These are phyloP conservation scores for Polytrichum commune DNA, from an alignment of 225 moss, liverwort and hornwort genomes.

Conservation along the genomic window DNA sequence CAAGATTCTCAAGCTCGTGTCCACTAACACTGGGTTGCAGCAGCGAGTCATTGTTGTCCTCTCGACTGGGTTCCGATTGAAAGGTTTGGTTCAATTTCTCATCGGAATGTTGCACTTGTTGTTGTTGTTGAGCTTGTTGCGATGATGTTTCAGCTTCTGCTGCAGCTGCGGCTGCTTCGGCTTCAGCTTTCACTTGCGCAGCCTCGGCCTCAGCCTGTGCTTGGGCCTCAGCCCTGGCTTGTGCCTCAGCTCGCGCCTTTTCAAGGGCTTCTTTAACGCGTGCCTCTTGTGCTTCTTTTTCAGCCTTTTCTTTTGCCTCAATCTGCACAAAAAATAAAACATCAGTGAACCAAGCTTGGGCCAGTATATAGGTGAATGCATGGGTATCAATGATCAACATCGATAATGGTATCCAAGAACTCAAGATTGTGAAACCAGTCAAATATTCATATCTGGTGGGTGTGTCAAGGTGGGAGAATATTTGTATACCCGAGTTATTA, in stretches of 20 bases:
- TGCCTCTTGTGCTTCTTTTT: slow-evolving; percentile 83
- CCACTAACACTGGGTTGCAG: slow-evolving; percentile 43
- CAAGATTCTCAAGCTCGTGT: slow-evolving; percentile 46
- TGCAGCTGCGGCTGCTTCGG: slow-evolving; percentile 64
- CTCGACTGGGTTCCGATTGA: slow-evolving; percentile 29
- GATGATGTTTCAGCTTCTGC: slow-evolving; percentile 52
- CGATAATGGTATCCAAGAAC: no score
- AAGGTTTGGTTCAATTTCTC: slow-evolving; percentile 10
- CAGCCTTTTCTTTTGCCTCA: slow-evolving; percentile 94
- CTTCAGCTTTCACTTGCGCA: slow-evolving; percentile 38
- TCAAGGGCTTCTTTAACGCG: slow-evolving; percentile 82
- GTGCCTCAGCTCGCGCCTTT: slow-evolving; percentile 80
- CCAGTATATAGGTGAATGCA: no score
- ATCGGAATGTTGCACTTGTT: no score
- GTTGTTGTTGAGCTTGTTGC: slow-evolving; percentile 14
- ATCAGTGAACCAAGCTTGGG: no score
- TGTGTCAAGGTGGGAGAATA: no score
- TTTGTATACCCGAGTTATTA: no score
- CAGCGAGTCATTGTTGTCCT: slow-evolving; percentile 9
- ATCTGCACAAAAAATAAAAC: slow-evolving; percentile 30
- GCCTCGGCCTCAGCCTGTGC: slow-evolving; percentile 69
- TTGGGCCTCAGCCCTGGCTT: slow-evolving; percentile 68
- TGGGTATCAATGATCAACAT: no score
- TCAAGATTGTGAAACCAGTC: no score
- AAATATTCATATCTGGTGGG: no score